Percentiles rank a stretch among this genome's conserved stretches.
These are phyloP conservation scores for Nigrospora sphaerica DNA, from an alignment of 2,329 filamentous ascomycete species.

Conservation along the genomic window DNA sequence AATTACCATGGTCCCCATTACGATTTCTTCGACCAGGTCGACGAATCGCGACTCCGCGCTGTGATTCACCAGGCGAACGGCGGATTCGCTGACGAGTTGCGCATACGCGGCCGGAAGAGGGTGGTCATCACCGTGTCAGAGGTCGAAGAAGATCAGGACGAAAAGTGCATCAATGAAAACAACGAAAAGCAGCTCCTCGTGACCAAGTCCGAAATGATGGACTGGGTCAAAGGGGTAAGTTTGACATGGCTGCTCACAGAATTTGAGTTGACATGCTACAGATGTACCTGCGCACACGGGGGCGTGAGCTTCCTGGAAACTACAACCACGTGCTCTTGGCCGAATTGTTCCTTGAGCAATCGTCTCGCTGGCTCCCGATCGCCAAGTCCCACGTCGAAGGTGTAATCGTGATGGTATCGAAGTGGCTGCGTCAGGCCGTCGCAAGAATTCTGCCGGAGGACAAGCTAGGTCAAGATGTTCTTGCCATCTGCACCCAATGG, in stretches of 20 bases:
- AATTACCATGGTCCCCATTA: slow-evolving; percentile 9
- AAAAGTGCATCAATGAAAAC: not conserved
- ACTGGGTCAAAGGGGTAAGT: not conserved
- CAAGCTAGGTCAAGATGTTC: not conserved
- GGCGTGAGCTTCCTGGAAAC: slow-evolving; percentile 24
- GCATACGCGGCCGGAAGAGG: not conserved
- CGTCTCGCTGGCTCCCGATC: slow-evolving; percentile 17
- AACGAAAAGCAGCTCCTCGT: not conserved
- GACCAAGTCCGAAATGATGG: not conserved
- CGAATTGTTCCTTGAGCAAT: slow-evolving; percentile 25
- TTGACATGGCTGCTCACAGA: too few relatives aligned
- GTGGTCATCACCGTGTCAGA: not conserved
- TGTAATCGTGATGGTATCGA: not conserved
- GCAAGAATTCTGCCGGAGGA: not conserved
- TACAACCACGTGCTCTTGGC: slow-evolving; percentile 25
- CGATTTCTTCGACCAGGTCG: slow-evolving; percentile 11
- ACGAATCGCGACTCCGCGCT: slow-evolving; percentile 14
- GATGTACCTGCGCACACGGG: slow-evolving; percentile 8
- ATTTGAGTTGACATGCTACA: not conserved
- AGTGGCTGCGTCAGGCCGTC: not conserved
- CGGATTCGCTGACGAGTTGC: slow-evolving; percentile 11
- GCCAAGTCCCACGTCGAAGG: not conserved
- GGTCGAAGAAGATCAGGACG: not conserved
- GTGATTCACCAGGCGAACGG: slow-evolving; percentile 16
- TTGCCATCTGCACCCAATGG: not conserved